These are phyloP conservation scores for Elsinoe perseae DNA, from an alignment of 2,329 filamentous ascomycete species.

Conservation along the genomic window DNA sequence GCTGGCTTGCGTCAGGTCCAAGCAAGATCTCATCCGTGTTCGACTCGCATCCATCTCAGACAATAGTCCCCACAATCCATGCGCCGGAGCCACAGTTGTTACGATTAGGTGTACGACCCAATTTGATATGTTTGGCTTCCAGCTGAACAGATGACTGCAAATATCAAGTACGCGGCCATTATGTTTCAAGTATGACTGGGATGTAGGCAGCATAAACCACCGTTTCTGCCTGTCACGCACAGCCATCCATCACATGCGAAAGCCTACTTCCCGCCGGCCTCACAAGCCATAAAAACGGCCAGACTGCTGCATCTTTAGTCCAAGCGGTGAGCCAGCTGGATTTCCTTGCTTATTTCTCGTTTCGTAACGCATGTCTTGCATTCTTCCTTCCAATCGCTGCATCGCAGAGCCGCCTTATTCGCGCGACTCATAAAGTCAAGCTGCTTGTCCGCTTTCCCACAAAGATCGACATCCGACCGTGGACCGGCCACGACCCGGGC, in stretches of 20 bases:
- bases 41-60: not conserved
- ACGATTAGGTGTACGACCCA: not conserved
- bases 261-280: not conserved
- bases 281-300: slow-evolving; percentile 10
- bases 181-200: slow-evolving; percentile 16
- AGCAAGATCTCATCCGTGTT: slow-evolving; percentile 3
- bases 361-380: slow-evolving; percentile 8
- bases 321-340: slow-evolving; percentile 14
- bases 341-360: slow-evolving; percentile 7
- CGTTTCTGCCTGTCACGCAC: slow-evolving; percentile 16
- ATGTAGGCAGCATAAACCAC: slow-evolving; percentile 11
- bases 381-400: slow-evolving; percentile 12
- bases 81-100: not conserved
- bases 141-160: slow-evolving; percentile 4
- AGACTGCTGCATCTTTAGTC: slow-evolving; percentile 12
- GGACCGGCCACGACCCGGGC: not conserved
- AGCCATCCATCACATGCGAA: slow-evolving; percentile 12
- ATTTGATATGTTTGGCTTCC: not conserved
- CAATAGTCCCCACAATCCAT: not conserved
- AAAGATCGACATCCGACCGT: slow-evolving; percentile 3
- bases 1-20: slow-evolving; percentile 11
- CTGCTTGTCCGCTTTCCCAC: slow-evolving; percentile 10
- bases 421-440: slow-evolving; percentile 4
- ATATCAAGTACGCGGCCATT: slow-evolving; percentile 1
- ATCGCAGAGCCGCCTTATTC: slow-evolving; percentile 3